Evolutionary conservation across 176 grass and related monocot species (phyloP), one percentile per base, ranked within the genome.

Genomic region (Poa pratensis): DNA sequence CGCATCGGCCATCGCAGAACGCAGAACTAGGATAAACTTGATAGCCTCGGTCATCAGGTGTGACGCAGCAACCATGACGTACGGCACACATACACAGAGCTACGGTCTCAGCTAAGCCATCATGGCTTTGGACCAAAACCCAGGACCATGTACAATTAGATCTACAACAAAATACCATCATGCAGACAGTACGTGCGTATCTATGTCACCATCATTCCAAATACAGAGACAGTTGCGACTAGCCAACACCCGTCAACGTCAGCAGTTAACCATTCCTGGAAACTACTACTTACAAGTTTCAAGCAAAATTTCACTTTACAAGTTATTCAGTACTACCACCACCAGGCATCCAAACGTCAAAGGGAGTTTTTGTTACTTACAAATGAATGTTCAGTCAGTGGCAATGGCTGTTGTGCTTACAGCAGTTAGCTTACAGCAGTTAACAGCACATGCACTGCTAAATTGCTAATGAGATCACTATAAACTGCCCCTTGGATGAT

Each of bases 401-500:
- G 32, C 75, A 77, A 23, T 51, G 19, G 6, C 6, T 70, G 9
- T 7, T 42, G 14, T 70, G n/a, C 49, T 55, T 57, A 18, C 80
- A 82, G 26, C 50, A 82, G 62, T 7, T 81, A 53, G n/a, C 49
- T 55, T 57, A 18, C 80, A 82, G 26, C 50, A 82, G 62, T 7
- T 81, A 53, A 24, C 49, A 82, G 6, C 19, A 42, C 80, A 51
- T 67, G 27, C 61, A 60, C 39, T 60, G 58, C 22, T 40, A 7
- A 40, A 40, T 40, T 40, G 39, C 39, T 57, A 43, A 24, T 70
- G 37, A 73, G 71, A 71, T 78, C 66, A 53, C 73, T 66, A 7
- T 80, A 65, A 34, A 88, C 9, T 57, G 59, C 35, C 7, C 54
- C n/a, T 23, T 39, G 7, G 32, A 76, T 76, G 78, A 32, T 80